phyloP scores from a whole-genome alignment of 768 basidiomycete species.

The Mycena rosella region DNA sequence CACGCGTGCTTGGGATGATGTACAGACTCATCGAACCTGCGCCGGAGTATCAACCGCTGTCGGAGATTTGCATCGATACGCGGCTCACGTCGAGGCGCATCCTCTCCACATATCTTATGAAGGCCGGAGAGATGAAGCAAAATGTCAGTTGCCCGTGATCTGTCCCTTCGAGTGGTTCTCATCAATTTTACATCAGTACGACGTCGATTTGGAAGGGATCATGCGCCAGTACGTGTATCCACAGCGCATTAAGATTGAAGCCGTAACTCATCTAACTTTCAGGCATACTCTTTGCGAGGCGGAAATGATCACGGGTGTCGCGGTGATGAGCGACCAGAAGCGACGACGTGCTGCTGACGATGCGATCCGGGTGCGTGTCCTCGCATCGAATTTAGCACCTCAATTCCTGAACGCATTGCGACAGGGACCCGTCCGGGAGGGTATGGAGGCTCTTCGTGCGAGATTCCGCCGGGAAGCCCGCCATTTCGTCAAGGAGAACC shows the following conservation, averaged over 20 bases:
- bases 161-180: neutral
- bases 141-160: neutral
- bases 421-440: conserved; percentile 36
- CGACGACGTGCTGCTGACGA: conserved; percentile 31
- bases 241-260: neutral
- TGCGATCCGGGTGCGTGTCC: conserved; percentile 30
- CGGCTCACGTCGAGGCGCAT: conserved; percentile 22
- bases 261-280: no score
- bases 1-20: conserved; percentile 34
- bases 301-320: conserved; percentile 33
- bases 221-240: conserved; percentile 28
- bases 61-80: conserved; percentile 16
- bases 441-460: conserved; percentile 17
- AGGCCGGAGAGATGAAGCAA: conserved; percentile 32
- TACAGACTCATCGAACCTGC: conserved; percentile 35
- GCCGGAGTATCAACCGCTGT: conserved; percentile 29
- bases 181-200: conserved; percentile 15
- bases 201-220: conserved; percentile 29
- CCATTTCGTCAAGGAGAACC: conserved; percentile 32
- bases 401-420: neutral
- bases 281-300: conserved; percentile 34
- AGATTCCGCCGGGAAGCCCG: conserved; percentile 23
- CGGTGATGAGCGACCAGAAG: conserved; percentile 30
- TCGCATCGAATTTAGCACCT: no score
- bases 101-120: conserved; percentile 6